Evolutionary conservation across 805 yeast species (phyloP).

Genomic region (Wickerhamomyces alni): DNA sequence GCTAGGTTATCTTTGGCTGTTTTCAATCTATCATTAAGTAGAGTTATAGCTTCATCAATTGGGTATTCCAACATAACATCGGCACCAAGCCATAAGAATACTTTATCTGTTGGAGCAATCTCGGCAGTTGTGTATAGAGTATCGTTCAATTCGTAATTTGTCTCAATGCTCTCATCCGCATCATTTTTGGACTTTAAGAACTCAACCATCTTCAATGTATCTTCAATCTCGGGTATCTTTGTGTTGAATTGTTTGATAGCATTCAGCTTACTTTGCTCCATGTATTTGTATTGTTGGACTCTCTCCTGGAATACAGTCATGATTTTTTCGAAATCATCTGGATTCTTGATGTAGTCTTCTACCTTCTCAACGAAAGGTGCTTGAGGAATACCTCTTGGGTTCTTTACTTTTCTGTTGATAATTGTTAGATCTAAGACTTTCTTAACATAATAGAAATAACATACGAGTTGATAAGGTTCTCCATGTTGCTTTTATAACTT

Average conservation of each 20-base stretch:
- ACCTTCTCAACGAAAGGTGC: constrained; percentile 91
- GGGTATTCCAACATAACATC: constrained; percentile 96
- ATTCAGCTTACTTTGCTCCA: constrained; percentile 46
- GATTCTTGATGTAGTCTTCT: constrained; percentile 61
- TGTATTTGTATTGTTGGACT: constrained; percentile 81
- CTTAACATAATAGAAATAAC: background rate
- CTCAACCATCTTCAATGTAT: constrained; percentile 70
- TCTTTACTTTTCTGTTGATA: constrained; percentile 26
- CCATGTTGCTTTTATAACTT: constrained; percentile 19
- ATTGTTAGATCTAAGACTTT: background rate
- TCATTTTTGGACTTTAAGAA: constrained; percentile 47
- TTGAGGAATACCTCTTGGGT: constrained; percentile 94
- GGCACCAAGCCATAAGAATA: constrained; percentile 95
- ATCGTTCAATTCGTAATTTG: constrained; percentile 90
- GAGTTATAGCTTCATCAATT: constrained; percentile 73
- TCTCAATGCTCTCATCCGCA: constrained; percentile 41
- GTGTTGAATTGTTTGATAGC: constrained; percentile 41
- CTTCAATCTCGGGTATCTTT: constrained; percentile 88
- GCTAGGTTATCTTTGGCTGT: constrained; percentile 55
- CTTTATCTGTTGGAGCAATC: constrained; percentile 57
- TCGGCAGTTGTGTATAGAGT: constrained; percentile 84
- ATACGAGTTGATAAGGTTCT: constrained; percentile 19
- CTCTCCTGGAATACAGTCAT: constrained; percentile 80
- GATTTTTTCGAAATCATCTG: constrained; percentile 64
- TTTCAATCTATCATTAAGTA: constrained; percentile 55